Evolutionary conservation across 2,329 filamentous ascomycete genomes (phyloP), one percentile per base, ranked within the genome.

Genomic region (Ascochyta rabiei): DNA sequence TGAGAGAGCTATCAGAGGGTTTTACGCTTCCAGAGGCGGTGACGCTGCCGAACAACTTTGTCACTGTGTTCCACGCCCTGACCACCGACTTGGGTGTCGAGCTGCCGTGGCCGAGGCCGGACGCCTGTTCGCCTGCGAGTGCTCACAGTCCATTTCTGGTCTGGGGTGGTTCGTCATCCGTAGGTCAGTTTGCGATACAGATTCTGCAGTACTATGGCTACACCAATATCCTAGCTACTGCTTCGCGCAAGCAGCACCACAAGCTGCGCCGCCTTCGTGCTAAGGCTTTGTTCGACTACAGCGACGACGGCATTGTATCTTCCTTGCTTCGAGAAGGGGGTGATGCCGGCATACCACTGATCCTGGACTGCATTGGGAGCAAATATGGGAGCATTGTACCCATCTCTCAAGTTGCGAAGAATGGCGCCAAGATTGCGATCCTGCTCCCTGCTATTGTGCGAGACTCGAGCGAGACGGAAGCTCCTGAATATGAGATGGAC

Each of bases 391-490:
- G 68, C 42, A 53, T 73, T 10, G 46, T 33, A 31, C 70, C 70
- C 0, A 71, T 88, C 30, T 76, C 78, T 5, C 77, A 77, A 59
- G 73, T 88, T 21, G 83, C 82, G 0, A 71, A 77, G 53, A 67
- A 48, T 1, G 82, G 82, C 0, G 72, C 77, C 4, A 82, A 72
- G 21, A 82, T 88, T 0, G 86, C 84, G 0, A 71, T 87, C 15
- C 79, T 88, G 72, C 69, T 89, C 6, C 86, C 86, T 0, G 80
- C 87, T 15, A 84, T 88, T 52, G 60, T 85, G 39, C 77, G 72
- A 38, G 81, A 86, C 56, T 79, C 84, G 0, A 79, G 75, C 0
- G 75, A 79, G 4, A 75, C 73, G 0, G 71, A 78, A 16, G 74
- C 70, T 53, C 84, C 85, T 0, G 76, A 80, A 57, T 87, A 85